phyloP scores from a whole-genome alignment of 352 stramenopile genomes.

The Phytopythium vexans region DNA sequence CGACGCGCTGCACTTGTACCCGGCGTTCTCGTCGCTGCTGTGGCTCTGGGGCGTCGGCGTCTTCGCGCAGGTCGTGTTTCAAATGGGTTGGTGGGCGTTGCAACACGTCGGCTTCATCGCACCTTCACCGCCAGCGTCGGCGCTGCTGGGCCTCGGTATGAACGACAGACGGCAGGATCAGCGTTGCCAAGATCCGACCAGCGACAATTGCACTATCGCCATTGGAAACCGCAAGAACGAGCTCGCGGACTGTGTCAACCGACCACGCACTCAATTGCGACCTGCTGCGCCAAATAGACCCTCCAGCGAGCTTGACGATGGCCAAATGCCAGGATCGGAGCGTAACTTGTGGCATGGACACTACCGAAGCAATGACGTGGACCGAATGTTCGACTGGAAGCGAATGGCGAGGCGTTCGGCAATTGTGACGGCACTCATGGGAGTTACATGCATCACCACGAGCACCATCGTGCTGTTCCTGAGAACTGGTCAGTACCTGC shows the following conservation, averaged over 20 bases:
- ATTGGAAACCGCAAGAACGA: no score
- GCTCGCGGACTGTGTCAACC: no score
- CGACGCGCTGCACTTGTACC: conserved; percentile 45
- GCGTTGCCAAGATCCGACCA: no score
- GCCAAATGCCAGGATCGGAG: no score
- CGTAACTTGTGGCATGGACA: background rate
- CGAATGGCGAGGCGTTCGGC: conserved; percentile 18
- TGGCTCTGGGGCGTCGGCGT: conserved; percentile 21
- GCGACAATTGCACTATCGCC: no score
- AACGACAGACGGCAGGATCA: no score
- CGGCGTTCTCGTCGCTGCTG: conserved; percentile 24
- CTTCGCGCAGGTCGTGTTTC: conserved; percentile 27
- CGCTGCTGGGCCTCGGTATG: no score
- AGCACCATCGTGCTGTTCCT: conserved; percentile 42
- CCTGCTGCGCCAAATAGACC: no score
- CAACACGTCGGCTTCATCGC: background rate
- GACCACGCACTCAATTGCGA: no score
- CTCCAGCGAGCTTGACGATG: no score
- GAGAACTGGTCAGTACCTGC: conserved; percentile 38
- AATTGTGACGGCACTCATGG: conserved; percentile 18
- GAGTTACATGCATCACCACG: conserved; percentile 8
- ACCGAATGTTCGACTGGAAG: conserved; percentile 19
- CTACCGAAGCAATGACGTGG: background rate
- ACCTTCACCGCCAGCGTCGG: no score
- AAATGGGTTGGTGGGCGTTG: conserved; percentile 23